Evolutionary conservation across 2,329 filamentous ascomycete genomes (phyloP).

Genomic region (Pyricularia pennisetigena): DNA sequence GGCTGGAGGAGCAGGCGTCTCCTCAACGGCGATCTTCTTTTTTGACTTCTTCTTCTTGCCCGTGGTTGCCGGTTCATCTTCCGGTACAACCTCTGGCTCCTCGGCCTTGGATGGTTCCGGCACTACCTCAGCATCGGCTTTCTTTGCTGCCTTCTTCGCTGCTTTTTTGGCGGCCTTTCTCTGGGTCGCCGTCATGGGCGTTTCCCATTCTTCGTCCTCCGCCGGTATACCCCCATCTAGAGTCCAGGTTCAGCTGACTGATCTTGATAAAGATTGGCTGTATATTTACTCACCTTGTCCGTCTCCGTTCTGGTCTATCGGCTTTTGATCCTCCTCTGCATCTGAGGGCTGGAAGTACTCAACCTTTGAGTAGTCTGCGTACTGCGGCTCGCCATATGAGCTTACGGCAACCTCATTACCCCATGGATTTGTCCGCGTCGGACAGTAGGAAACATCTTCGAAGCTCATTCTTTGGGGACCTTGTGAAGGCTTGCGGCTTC

Average conservation of each 20-base stretch:
- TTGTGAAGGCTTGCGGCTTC: not conserved
- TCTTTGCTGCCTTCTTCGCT: slow-evolving; percentile 1
- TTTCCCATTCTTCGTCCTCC: not conserved
- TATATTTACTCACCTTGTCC: not conserved
- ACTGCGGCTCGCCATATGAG: not conserved
- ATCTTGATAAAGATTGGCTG: not conserved
- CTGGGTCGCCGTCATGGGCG: not conserved
- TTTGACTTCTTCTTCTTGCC: slow-evolving; percentile 4
- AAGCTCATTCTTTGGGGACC: not conserved
- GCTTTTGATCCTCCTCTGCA: not conserved
- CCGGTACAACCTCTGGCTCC: not conserved
- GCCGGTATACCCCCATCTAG: not conserved
- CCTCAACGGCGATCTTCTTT: slow-evolving; percentile 1
- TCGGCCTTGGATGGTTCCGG: not conserved
- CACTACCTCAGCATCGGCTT: not conserved
- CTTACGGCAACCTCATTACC: not conserved
- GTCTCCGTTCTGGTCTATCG: not conserved
- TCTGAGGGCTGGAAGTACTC: slow-evolving; percentile 2
- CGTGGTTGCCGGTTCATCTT: not conserved
- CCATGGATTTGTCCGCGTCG: not conserved
- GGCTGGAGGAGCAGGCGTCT: not conserved
- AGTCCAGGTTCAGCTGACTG: not conserved
- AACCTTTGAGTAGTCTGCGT: slow-evolving; percentile 3
- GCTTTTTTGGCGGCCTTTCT: slow-evolving; percentile 3
- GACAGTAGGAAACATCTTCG: slow-evolving; percentile 3